Base-by-base conservation (phyloP, 2,329 filamentous ascomycete species). In the Cladosporium sphaerospermum region DNA sequence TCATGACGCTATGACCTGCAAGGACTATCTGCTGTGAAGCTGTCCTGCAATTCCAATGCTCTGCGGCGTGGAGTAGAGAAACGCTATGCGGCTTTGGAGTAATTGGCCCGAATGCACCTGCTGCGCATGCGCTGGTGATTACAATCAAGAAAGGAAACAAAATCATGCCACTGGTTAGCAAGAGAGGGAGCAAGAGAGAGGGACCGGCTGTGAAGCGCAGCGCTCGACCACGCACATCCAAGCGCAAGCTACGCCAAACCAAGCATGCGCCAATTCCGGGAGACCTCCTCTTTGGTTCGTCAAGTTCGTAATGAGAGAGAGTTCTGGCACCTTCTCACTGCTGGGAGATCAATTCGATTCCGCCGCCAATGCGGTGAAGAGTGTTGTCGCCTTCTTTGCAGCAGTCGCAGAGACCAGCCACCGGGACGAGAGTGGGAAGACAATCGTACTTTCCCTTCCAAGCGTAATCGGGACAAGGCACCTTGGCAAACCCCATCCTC, bases 341-440 rank as follows among this genome's bases (percentile, higher is more conserved):
- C 40, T 42, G 40, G 9, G 40, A 36, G n/a, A 18, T 4, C 46
- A 40, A 16, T 16, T 51, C 18, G 32, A 51, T 44, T 18, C 48
- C 48, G 9, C 48, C 48, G 9, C 48, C 48, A 39, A 51, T 44
- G 23, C 48, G 40, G 19, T 36, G 40, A 2, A 43, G 48, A 14
- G 16, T 9, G n/a, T 51, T 36, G 18, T 51, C 32, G 31, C 48
- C 40, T 13, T 36, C 32, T 32, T 51, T 44, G 48, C 48, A 51
- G 16, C 39, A 31, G 13, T 3, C n/a, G 19, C 48, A 51, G n/a
- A 44, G 32, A 13, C 48, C 48, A 16, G 48, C 14, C 16, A 51
- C 40, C 16, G 32, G 48, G 7, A 34, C 18, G 14, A 37, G 9
- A 5, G 32, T n/a, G 10, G 48, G 16, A 7, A 31, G 7, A n/a